A percentile compares a stretch with the other conserved stretches of the same genome.
Evolutionary conservation across 768 basidiomycete species (phyloP).

Genomic region (Termitomyces sp.): DNA sequence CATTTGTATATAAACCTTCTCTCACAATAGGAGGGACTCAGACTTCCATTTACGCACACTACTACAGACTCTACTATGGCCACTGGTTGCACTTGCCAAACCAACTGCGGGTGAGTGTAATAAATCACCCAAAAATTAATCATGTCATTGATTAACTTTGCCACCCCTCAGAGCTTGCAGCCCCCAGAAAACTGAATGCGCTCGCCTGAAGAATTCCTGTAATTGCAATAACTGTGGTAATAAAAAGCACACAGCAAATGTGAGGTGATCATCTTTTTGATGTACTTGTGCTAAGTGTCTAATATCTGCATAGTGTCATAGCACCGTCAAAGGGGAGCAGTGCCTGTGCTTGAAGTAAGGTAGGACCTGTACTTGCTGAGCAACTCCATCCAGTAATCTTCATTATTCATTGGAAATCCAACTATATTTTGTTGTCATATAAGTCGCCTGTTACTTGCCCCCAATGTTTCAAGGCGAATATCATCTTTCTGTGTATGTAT

Average conservation of each 20-base stretch:
- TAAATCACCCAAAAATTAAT: not conserved
- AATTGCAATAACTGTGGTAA: constrained; percentile 31
- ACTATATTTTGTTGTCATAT: too few relatives aligned
- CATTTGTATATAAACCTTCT: not conserved
- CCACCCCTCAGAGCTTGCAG: constrained; percentile 27
- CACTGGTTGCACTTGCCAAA: constrained; percentile 26
- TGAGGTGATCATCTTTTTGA: constrained; percentile 7
- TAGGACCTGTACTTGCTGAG: constrained; percentile 29
- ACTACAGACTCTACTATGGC: constrained; percentile 13
- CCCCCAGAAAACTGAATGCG: constrained; percentile 30
- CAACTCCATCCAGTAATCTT: too few relatives aligned
- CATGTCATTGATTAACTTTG: not conserved
- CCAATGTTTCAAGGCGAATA: too few relatives aligned
- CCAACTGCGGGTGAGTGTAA: constrained; percentile 22
- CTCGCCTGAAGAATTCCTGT: constrained; percentile 30
- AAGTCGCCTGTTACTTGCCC: too few relatives aligned
- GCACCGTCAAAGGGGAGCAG: constrained; percentile 17
- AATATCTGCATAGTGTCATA: constrained; percentile 24
- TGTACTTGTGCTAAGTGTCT: not conserved
- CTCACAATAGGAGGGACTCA: not conserved
- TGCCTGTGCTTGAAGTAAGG: constrained; percentile 26
- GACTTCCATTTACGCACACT: not conserved
- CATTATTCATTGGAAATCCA: not conserved
- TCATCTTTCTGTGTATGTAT: too few relatives aligned
- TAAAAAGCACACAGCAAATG: constrained; percentile 31